Conservation (phyloP, 768 basidiomycete genomes). For the Pleurotus ostreatus region DNA sequence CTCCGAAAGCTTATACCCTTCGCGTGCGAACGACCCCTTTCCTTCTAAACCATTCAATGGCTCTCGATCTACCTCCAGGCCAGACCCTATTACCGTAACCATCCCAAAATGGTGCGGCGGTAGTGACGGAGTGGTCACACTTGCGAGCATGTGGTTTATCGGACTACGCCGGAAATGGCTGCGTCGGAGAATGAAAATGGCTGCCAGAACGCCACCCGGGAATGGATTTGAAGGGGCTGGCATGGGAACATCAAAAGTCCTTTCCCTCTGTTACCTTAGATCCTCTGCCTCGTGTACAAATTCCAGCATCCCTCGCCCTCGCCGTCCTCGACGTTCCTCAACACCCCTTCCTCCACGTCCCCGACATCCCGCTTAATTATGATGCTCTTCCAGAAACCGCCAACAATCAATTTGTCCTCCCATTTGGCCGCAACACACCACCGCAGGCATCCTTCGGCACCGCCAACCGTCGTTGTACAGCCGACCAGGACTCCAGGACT, state of each 20-base stretch:
- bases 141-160: slow-evolving; percentile 1
- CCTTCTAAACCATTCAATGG: too few species aligned
- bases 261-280: slow-evolving; percentile 6
- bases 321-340: slow-evolving; percentile 14
- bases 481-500: slow-evolving; percentile 73
- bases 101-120: background rate
- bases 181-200: slow-evolving; percentile 4
- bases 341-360: slow-evolving; percentile 15
- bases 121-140: slow-evolving; percentile 1
- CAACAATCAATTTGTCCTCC: slow-evolving; percentile 25
- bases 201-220: slow-evolving; percentile 5
- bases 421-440: slow-evolving; percentile 34
- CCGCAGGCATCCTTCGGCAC: slow-evolving; percentile 67
- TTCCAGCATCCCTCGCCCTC: slow-evolving; percentile 11
- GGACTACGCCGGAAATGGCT: slow-evolving; percentile 7
- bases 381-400: slow-evolving; percentile 48
- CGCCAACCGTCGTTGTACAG: slow-evolving; percentile 62
- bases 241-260: slow-evolving; percentile 10
- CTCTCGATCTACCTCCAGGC: too few species aligned
- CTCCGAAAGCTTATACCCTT: too few species aligned
- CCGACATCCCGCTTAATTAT: slow-evolving; percentile 25
- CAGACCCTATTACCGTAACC: too few species aligned
- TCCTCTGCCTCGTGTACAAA: slow-evolving; percentile 9
- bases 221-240: slow-evolving; percentile 10
- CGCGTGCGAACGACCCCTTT: too few species aligned